Conservation (phyloP, 495 filamentous ascomycete species). For the Trichoderma orchidacearum region DNA sequence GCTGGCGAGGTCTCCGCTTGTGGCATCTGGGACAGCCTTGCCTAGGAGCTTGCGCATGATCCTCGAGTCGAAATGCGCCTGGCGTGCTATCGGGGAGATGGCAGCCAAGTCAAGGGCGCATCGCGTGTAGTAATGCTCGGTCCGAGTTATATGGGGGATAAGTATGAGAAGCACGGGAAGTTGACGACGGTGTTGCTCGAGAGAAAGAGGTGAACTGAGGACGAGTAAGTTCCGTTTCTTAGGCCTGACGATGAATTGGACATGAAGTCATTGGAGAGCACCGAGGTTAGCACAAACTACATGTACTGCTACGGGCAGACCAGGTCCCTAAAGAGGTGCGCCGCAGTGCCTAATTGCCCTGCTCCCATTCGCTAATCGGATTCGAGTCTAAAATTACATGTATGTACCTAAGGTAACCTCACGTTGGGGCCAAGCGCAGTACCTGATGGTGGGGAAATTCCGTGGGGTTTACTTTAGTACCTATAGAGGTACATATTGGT, state of each 20-base stretch:
- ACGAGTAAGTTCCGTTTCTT: no score
- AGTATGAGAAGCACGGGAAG: background rate
- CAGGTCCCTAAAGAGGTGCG: no score
- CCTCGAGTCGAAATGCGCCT: constrained; percentile 10
- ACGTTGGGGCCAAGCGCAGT: no score
- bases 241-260: background rate
- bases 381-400: no score
- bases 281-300: background rate
- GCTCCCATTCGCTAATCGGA: no score
- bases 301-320: background rate
- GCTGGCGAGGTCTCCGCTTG: constrained; percentile 12
- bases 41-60: constrained; percentile 41
- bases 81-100: background rate
- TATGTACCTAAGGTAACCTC: no score
- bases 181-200: background rate
- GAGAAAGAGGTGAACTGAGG: no score
- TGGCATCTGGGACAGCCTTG: constrained; percentile 17
- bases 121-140: background rate
- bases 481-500: no score
- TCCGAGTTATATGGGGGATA: background rate
- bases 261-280: background rate
- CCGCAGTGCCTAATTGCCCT: no score
- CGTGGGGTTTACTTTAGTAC: no score
- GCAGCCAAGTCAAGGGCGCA: background rate
- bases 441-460: no score